Evolutionary conservation across 2,329 filamentous ascomycete species (phyloP), one percentile per base, ranked within the genome.

Genomic region (Pyricularia grisea): DNA sequence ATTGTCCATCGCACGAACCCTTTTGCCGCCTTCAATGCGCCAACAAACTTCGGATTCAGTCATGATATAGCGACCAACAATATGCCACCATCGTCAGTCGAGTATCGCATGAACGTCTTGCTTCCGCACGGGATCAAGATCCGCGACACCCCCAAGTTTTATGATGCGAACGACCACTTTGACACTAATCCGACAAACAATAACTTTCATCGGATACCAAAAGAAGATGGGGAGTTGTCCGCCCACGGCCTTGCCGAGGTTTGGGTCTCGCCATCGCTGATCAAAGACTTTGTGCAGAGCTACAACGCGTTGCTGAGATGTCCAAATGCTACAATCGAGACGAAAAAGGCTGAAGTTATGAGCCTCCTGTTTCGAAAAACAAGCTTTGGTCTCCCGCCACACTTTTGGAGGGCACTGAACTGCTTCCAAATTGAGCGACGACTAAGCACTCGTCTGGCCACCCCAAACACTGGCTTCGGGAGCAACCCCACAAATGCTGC

Each of bases 401-500:
- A 50, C 31, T 6, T 25, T 25, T 55, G 36, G 65, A n/a, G 36
- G 4, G 1, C 6, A 11, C 14, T 28, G 65, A 36, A 20, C 31
- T 55, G 31, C 23, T 55, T 28, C 11, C 31, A 42, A 23, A 28
- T 67, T 14, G 65, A 67, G 65, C n/a, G 65, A 28, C 33, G 65
- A 10, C 11, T 67, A 36, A 10, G 25, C 33, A 58, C 36, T 3
- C 65, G 65, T 10, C 23, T 67, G 25, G 65, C 36, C 5, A 50
- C 31, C 65, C 28, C 65, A 1, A 33, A 67, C 36, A 67, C 65
- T 12, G 33, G 65, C 33, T 67, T 67, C 25, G 65, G 31, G 27
- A 67, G 65, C 65, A 67, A 67, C 20, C 65, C 65, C 14, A 50
- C 31, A 3, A 67, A 67, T 33, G 65, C 65, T 20, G 65, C 17